Base-by-base conservation (phyloP, 768 basidiomycete species). In the Tricholoma saponaceum region DNA sequence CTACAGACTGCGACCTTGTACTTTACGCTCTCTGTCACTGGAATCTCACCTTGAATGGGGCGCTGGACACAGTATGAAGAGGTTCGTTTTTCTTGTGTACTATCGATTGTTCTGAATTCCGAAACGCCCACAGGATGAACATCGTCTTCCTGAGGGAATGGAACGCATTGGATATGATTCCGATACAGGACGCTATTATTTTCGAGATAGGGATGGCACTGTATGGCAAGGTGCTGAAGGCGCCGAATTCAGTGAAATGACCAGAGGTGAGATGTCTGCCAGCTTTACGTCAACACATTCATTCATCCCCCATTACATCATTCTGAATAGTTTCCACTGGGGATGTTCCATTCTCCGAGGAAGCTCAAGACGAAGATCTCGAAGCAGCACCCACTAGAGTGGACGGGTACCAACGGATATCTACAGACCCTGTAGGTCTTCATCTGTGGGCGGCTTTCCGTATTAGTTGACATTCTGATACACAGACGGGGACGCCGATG, bases 161-260 rank as follows among this genome's bases (percentile, higher is more conserved):
- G 74, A 83, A 59, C 83, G 90, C 32, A 81, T 88, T 56, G 90
- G 89, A 10, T 92, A 91, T 66, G 90, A 92, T 70, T 74, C 85
- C 3, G 90, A 92, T 72, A 77, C 79, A 1, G 79, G 82, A 51
- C 74, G 79, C 50, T 90, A 91, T 73, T 78, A 79, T 66, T 92
- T 85, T 72, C 78, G 78, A 23, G 83, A 84, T 68, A 47, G 60
- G 13, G 78, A 77, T 49, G 87, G 89, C 9, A 71, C 66, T 70
- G 60, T 84, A 65, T 86, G 84, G 83, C 69, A 72, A 52, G 76
- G 82, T n/a, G 71, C 79, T 16, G 78, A 84, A 60, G 89, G 88
- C 22, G 79, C 84, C 32, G 73, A 83, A 66, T 89, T 79, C 61
- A 83, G 89, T 22, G 75, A 80, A 62, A 77, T 83, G 76, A 78